These are phyloP conservation scores for Chaetomium sp. DNA, from an alignment of 2,329 filamentous ascomycete species.

Conservation along the genomic window DNA sequence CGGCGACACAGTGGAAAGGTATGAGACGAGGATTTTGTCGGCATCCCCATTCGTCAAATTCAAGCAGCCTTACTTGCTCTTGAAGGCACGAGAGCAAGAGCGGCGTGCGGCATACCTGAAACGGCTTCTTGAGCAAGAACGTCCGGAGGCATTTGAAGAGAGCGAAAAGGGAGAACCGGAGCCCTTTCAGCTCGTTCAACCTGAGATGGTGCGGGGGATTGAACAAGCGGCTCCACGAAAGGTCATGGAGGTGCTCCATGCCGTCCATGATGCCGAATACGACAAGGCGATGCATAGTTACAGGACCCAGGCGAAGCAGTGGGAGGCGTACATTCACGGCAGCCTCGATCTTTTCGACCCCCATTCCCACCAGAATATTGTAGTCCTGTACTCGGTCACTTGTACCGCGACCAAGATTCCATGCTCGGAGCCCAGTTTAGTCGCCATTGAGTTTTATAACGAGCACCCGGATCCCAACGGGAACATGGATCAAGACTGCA, in stretches of 20 bases:
- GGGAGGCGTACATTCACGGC: conserved; percentile 89
- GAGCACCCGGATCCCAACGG: conserved; percentile 64
- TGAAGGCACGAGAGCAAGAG: conserved; percentile 88
- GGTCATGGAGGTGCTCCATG: conserved; percentile 87
- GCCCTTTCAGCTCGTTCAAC: conserved; percentile 84
- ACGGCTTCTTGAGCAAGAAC: conserved; percentile 70
- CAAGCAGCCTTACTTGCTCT: conserved; percentile 84
- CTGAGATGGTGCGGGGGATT: conserved; percentile 87
- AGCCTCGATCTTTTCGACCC: conserved; percentile 89
- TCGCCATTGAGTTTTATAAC: conserved; percentile 88
- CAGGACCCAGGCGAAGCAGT: conserved; percentile 87
- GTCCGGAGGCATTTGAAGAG: conserved; percentile 48
- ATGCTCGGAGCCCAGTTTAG: conserved; percentile 83
- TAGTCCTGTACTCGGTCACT: conserved; percentile 87
- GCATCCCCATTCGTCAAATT: conserved; percentile 96
- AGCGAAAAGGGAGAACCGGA: conserved; percentile 59
- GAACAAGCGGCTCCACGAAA: conserved; percentile 74
- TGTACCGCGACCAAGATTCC: conserved; percentile 92
- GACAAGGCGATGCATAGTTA: conserved; percentile 93
- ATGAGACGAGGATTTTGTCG: conserved; percentile 87
- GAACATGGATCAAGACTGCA: conserved; percentile 76
- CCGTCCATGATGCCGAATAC: conserved; percentile 93
- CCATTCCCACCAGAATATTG: conserved; percentile 92
- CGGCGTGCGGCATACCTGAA: conserved; percentile 75
- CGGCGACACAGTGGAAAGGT: conserved; percentile 88